Evolutionary conservation across 306 rosid genomes (phyloP).

Genomic region (Crataegus laevigata): DNA sequence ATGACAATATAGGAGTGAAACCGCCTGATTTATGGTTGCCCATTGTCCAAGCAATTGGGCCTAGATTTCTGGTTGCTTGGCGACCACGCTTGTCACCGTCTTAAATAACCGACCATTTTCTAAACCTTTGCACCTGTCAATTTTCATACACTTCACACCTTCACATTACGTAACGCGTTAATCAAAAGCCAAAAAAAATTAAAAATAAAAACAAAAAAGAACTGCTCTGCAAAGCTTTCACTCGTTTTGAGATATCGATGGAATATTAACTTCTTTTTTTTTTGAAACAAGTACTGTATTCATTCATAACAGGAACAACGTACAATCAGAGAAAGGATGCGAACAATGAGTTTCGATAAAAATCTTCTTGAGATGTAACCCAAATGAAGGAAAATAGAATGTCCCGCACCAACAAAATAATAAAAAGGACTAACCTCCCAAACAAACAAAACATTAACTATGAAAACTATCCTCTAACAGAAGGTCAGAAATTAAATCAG

Average conservation of each 20-base stretch:
- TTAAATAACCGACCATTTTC: neutral
- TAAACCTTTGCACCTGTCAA: neutral
- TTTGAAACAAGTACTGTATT: too few relatives aligned
- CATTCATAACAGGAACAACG: too few relatives aligned
- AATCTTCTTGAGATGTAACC: too few relatives aligned
- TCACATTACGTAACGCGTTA: neutral
- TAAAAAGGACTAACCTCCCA: too few relatives aligned
- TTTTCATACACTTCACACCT: neutral
- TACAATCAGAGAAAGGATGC: too few relatives aligned
- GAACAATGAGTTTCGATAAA: too few relatives aligned
- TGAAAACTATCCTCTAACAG: too few relatives aligned
- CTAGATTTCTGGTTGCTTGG: conserved; percentile 11
- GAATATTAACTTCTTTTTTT: too few relatives aligned
- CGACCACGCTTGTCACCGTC: conserved; percentile 7
- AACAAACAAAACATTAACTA: too few relatives aligned
- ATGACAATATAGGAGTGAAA: neutral
- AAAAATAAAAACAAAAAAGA: neutral
- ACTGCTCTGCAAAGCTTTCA: neutral
- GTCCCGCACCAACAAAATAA: too few relatives aligned
- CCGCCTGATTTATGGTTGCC: neutral
- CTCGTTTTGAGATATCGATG: neutral
- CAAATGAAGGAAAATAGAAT: too few relatives aligned
- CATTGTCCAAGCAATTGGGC: neutral
- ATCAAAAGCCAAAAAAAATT: neutral
- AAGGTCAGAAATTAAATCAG: too few relatives aligned